Evolutionary conservation across 495 filamentous ascomycete genomes (phyloP), one percentile per base, ranked within the genome.

Genomic region (Rhizodiscina lignyota): DNA sequence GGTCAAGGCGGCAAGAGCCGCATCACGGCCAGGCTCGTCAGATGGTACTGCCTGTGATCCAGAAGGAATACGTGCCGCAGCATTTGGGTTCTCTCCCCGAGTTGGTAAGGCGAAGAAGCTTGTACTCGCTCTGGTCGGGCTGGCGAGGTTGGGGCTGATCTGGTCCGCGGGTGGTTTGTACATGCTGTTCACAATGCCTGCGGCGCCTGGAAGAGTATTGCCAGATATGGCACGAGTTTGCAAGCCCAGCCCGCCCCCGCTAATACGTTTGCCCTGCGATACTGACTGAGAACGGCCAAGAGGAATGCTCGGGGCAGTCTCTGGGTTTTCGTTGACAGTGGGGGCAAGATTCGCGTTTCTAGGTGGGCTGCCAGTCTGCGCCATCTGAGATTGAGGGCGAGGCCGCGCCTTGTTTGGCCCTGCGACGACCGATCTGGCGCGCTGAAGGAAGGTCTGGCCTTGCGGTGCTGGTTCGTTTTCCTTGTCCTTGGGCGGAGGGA

Each of bases 301-400:
- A 3, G 83, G 84, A 41, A 92, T 81, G 45, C 75, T 79, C 17
- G 83, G 80, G 5, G 82, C 82, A n/a, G 79, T 91, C 1, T 77
- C 65, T 1, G 83, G 80, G 53, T 92, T 67, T 40, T 73, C 68
- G 38, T 62, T 68, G 17, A 41, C 1, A 38, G n/a, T 12, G 68
- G 53, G 30, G 57, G 59, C 38, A 16, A 69, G 59, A 5, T 70
- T 29, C 8, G 10, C 12, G 16, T 24, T 18, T 6, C 67, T 58
- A 80, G 69, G 46, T 63, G 61, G 45, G 66, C 77, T 49, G 67
- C 61, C 18, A 74, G 80, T 41, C 72, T 68, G 20, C 68, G 74
- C 26, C 69, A 32, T 32, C 10, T 32, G 17, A 16, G 30, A 32
- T 6, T 10, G 10, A 37, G 69, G 66, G 42, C 60, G 19, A 43